Evolutionary conservation across 805 yeast genomes (phyloP), one percentile per base, ranked within the genome.

Genomic region (Novakomyces olei): DNA sequence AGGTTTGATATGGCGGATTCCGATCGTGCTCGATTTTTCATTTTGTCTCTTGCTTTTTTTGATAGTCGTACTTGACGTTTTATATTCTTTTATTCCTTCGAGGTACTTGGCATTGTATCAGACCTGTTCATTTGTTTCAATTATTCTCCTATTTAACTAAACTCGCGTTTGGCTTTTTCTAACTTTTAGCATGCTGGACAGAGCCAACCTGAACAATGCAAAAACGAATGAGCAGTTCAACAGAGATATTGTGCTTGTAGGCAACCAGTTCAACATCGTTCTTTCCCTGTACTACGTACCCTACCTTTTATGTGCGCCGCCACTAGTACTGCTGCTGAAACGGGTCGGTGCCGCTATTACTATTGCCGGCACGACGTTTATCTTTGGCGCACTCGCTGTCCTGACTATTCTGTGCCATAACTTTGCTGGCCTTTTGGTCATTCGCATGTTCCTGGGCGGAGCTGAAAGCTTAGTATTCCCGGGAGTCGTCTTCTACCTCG

Each of bases 381-480:
- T 53, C 3, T 63, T 61, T 41, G 67, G 67, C 4, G 44, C 55
- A 6, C 53, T 60, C 35, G 54, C 60, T 10, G 36, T 61, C 19
- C 42, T 59, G 15, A 44, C 50, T 1, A 56, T 52, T 4, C 48
- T 60, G 4, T 63, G 53, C 10, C 57, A 53, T 38, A 54, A 58
- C 40, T 63, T 51, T 40, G 56, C 54, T 6, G 55, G 61, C 4
- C 44, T 68, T 27, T 37, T 68, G 37, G 61, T 59, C 0, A 54
- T 59, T 17, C 49, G 74, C 39, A 43, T 67, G 41, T 46, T 68
- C 14, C 42, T 69, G 24, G 75, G 75, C 15, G 48, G 59, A n/a
- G 58, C 58, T 36, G 74, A 69, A 46, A 55, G 62, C 27, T 63
- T 65, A 34, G 58, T 65, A 31, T 62, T 60, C 43, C 69, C 71